Percentiles rank a stretch among this genome's conserved stretches.
These are phyloP conservation scores for Penicillium sp. DNA, from an alignment of 2,329 filamentous ascomycete genomes.

Conservation along the genomic window DNA sequence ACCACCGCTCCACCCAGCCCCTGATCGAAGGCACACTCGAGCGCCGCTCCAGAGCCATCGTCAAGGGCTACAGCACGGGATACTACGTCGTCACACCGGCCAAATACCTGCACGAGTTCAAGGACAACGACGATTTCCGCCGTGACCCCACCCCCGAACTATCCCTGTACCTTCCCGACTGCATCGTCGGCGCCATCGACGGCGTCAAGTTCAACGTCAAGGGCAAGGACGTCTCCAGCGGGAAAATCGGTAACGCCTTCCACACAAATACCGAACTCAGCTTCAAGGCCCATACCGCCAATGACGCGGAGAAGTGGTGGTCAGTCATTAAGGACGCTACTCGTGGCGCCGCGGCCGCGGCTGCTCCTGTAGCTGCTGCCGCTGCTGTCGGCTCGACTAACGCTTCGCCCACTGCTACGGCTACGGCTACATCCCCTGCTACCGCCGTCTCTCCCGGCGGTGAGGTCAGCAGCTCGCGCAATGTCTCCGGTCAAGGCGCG, in stretches of 20 bases:
- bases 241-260: constrained; percentile 73
- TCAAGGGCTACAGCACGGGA: constrained; percentile 68
- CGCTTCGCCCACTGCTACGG: constrained; percentile 10
- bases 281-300: constrained; percentile 81
- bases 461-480: constrained; percentile 12
- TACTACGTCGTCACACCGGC: constrained; percentile 90
- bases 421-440: constrained; percentile 13
- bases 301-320: constrained; percentile 82
- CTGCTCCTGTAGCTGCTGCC: background rate
- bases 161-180: constrained; percentile 89
- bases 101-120: constrained; percentile 93
- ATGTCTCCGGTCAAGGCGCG: constrained; percentile 8
- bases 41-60: constrained; percentile 84
- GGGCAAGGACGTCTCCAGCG: constrained; percentile 82
- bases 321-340: constrained; percentile 56
- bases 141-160: constrained; percentile 67
- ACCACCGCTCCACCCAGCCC: constrained; percentile 73
- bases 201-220: constrained; percentile 91
- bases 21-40: constrained; percentile 85
- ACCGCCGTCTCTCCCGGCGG: constrained; percentile 13
- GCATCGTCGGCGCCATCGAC: constrained; percentile 65
- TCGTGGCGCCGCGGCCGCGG: constrained; percentile 5
- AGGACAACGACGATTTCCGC: constrained; percentile 73
- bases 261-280: constrained; percentile 72
- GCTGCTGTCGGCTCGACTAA: background rate